Percentiles rank a stretch among this genome's conserved stretches.
Evolutionary conservation across 805 yeast species (phyloP).

Genomic region (Schizosaccharomyces cryophilus): DNA sequence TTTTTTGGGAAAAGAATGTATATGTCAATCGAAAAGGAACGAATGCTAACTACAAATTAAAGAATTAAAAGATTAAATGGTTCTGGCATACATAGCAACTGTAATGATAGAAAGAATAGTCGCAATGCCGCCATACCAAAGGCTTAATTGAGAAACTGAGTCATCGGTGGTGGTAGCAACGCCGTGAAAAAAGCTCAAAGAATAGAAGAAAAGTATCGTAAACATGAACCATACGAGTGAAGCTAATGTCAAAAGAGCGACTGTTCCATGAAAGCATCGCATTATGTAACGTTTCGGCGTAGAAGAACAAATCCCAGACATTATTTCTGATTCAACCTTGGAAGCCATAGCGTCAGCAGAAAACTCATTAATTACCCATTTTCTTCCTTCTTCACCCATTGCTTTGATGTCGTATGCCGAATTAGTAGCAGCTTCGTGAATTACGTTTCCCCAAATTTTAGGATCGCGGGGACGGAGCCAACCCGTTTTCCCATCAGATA

Average conservation of each 20-base stretch:
- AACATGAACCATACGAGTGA: not conserved
- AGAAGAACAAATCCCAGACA: not conserved
- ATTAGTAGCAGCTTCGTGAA: slow-evolving; percentile 11
- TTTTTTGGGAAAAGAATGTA: too few relatives aligned
- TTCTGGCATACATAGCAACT: too few relatives aligned
- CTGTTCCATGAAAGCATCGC: not conserved
- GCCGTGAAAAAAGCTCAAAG: too few relatives aligned
- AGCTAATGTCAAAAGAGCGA: not conserved
- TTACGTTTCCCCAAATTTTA: slow-evolving; percentile 16
- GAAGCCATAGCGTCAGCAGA: slow-evolving; percentile 13
- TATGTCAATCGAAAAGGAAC: too few relatives aligned
- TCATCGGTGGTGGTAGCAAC: too few relatives aligned
- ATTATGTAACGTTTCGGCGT: not conserved
- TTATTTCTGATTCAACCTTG: slow-evolving; percentile 10
- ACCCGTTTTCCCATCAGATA: slow-evolving; percentile 20
- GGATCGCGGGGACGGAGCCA: slow-evolving; percentile 16
- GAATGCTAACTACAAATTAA: too few relatives aligned
- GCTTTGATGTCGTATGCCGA: slow-evolving; percentile 7
- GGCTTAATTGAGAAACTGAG: too few relatives aligned
- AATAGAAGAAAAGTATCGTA: not conserved
- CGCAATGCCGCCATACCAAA: too few relatives aligned
- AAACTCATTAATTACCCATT: slow-evolving; percentile 14
- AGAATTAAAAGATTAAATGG: too few relatives aligned
- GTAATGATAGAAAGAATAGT: too few relatives aligned
- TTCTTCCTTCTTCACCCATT: slow-evolving; percentile 14